A percentile compares a stretch with the other conserved stretches of the same genome.
These are phyloP conservation scores for Sclerotinia minor DNA, from an alignment of 2,329 filamentous ascomycete species.

Conservation along the genomic window DNA sequence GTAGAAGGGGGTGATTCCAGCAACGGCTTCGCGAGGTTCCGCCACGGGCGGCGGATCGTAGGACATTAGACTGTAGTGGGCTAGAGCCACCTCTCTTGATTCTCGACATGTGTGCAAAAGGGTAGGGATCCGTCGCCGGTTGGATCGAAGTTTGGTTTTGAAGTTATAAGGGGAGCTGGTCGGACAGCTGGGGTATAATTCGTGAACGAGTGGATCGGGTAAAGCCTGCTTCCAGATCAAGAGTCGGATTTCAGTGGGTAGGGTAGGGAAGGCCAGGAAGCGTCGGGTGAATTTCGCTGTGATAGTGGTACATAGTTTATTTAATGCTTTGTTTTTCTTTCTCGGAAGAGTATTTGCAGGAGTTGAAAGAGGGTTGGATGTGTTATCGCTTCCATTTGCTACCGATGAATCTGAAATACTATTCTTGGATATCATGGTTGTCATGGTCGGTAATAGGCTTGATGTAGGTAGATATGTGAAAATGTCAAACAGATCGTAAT, in stretches of 20 bases:
- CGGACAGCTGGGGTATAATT: slow-evolving; percentile 35
- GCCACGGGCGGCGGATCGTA: slow-evolving; percentile 30
- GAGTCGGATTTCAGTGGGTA: slow-evolving; percentile 37
- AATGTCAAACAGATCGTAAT: background rate
- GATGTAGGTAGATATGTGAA: background rate
- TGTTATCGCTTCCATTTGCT: slow-evolving; percentile 43
- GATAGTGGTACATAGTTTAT: slow-evolving; percentile 22
- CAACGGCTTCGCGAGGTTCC: slow-evolving; percentile 28
- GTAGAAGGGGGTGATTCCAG: slow-evolving; percentile 39
- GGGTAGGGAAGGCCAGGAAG: slow-evolving; percentile 29
- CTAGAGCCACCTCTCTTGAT: slow-evolving; percentile 35
- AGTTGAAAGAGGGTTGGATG: background rate
- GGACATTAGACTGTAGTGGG: slow-evolving; percentile 37
- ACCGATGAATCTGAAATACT: slow-evolving; percentile 1
- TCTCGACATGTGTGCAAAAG: slow-evolving; percentile 37
- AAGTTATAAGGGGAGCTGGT: slow-evolving; percentile 38
- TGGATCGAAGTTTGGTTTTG: slow-evolving; percentile 41
- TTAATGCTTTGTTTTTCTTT: background rate
- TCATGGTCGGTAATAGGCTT: background rate
- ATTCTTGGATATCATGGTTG: slow-evolving; percentile 2
- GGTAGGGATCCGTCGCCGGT: slow-evolving; percentile 34
- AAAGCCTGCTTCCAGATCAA: slow-evolving; percentile 37
- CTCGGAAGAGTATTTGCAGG: background rate
- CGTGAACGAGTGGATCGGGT: slow-evolving; percentile 36
- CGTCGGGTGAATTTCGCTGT: slow-evolving; percentile 14